Conservation (phyloP, 768 basidiomycete species). For the Mycena latifolia region DNA sequence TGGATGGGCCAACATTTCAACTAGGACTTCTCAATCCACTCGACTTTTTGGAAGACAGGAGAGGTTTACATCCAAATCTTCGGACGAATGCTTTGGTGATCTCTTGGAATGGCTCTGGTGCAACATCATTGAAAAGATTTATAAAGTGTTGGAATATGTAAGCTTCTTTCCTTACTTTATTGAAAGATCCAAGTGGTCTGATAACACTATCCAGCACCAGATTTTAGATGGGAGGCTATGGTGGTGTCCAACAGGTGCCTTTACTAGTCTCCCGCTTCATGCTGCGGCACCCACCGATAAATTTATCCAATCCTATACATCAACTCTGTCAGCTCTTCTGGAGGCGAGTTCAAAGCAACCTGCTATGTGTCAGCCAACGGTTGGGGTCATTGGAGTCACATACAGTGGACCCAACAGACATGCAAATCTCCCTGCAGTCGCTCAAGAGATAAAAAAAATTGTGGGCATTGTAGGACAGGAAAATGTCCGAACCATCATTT, state of each 20-base stretch:
- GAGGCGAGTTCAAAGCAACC: background rate
- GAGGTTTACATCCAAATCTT: background rate
- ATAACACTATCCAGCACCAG: background rate
- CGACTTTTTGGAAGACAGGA: background rate
- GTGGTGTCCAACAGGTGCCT: background rate
- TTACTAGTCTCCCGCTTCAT: background rate
- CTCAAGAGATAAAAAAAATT: background rate
- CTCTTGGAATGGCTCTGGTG: slow-evolving; percentile 5
- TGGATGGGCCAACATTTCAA: background rate
- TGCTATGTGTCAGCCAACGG: background rate
- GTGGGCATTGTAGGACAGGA: background rate
- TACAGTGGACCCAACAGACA: background rate
- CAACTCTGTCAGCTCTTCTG: background rate
- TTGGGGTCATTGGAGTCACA: slow-evolving; percentile 1
- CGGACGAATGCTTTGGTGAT: background rate
- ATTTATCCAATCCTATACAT: slow-evolving; percentile 3
- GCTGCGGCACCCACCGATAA: background rate
- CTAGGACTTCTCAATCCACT: background rate
- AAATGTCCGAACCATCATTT: background rate
- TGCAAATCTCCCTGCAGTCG: no score
- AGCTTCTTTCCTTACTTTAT: background rate
- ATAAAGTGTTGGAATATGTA: background rate
- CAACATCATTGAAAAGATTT: background rate
- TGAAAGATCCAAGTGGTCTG: no score
- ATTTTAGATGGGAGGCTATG: background rate